Conservation (phyloP, 2,329 filamentous ascomycete genomes). For the Grosmannia serpens region DNA sequence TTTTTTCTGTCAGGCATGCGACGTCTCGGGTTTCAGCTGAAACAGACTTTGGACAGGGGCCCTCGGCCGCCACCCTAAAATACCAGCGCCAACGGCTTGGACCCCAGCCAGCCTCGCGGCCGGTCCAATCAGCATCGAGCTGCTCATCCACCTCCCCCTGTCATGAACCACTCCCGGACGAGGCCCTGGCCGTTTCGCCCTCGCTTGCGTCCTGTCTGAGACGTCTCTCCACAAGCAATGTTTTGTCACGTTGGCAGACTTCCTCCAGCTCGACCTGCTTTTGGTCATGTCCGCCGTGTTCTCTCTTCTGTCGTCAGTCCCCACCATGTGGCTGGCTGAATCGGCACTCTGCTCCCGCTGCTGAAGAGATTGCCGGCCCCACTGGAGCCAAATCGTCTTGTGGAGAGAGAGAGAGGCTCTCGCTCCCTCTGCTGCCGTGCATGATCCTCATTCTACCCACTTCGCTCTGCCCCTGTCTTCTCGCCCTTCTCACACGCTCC, state of each 20-base stretch:
- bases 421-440: neutral
- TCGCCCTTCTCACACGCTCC: constrained; percentile 3
- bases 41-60: constrained; percentile 22
- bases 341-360: neutral
- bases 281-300: neutral
- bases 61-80: constrained; percentile 9
- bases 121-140: constrained; percentile 19
- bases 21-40: constrained; percentile 36
- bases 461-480: neutral
- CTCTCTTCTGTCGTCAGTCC: neutral
- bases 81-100: constrained; percentile 8
- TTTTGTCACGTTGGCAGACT: neutral
- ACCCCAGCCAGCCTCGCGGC: constrained; percentile 23
- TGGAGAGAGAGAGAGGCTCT: neutral
- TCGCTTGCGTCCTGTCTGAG: constrained; percentile 18
- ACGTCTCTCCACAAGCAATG: constrained; percentile 9
- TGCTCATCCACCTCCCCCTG: constrained; percentile 5
- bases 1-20: constrained; percentile 1
- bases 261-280: neutral
- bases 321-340: neutral
- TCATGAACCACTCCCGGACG: constrained; percentile 18
- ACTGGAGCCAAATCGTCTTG: neutral
- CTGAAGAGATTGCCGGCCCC: neutral
- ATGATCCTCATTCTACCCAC: neutral
- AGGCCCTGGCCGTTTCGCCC: constrained; percentile 9